Base-by-base conservation (phyloP, 192 early-diverging fungal genomes). In the Backusella psychrophila region DNA sequence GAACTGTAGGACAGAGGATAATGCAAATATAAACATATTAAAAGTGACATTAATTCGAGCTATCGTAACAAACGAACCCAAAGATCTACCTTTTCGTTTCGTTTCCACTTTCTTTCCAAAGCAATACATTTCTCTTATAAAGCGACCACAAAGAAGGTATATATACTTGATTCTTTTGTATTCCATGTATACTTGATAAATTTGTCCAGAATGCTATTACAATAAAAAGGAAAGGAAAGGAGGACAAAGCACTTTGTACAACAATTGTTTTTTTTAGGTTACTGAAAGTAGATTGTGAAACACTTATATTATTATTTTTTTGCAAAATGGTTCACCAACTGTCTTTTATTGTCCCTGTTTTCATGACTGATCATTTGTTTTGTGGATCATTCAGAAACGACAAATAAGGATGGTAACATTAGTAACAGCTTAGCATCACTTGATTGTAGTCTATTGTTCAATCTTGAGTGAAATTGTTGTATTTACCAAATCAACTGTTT, bases 351-450 rank as follows among this genome's bases (percentile, higher is more conserved):
- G 56, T 21, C 56, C 56, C 56, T 63, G 56, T 29, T 63, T 63
- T 63, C 21, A 26, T 63, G 56, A 63, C 56, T 63, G 56, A 29
- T 63, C 56, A 63, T 63, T 63, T 63, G 56, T 63, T 63, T 63
- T 63, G 56, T 63, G 56, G 26, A 63, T 63, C 21, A 63, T 63
- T 63, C 26, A 63, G 19, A 49, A n/a, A 49, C 46, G 46, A 26
- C 56, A 63, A 63, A 63, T 63, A 26, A 63, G 56, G 56, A 29
- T 23, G 23, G 56, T 14, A 29, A 63, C 26, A 63, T 29, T 63
- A 63, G 12, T 9, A 29, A 63, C 29, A 29, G 56, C 26, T 63
- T 14, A 49, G 46, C 46, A 29, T 63, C 56, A 29, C 21, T 63
- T 26, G 26, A 63, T 23, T 29, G 26, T 63, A 33, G 42, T 44